These are phyloP conservation scores for Xylaria sp. DNA, from an alignment of 2,329 filamentous ascomycete species.

Conservation along the genomic window DNA sequence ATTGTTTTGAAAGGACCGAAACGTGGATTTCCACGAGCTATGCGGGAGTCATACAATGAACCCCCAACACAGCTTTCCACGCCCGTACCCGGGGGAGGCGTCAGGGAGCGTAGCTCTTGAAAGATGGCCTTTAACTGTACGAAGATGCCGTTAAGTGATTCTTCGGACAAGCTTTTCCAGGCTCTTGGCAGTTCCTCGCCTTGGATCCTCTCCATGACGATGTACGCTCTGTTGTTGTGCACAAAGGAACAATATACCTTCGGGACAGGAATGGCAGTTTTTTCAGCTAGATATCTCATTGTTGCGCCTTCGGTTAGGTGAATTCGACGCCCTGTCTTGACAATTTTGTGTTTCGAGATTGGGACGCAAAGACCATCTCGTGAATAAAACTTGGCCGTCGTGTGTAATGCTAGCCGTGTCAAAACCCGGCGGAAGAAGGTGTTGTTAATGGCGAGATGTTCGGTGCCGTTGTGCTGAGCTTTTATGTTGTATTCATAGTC, in stretches of 20 bases:
- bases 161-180: background rate
- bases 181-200: background rate
- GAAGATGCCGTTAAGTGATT: background rate
- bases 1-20: conserved; percentile 3
- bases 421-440: background rate
- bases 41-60: background rate
- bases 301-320: background rate
- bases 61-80: conserved; percentile 4
- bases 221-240: background rate
- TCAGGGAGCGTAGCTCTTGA: background rate
- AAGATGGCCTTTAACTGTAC: background rate
- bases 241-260: conserved; percentile 3
- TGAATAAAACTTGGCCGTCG: background rate
- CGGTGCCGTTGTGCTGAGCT: background rate
- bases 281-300: background rate
- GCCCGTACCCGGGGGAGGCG: background rate
- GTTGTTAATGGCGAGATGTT: conserved; percentile 3
- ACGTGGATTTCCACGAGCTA: background rate
- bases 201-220: conserved; percentile 4
- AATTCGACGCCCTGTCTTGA: background rate
- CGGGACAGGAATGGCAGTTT: background rate
- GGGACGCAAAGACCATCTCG: background rate
- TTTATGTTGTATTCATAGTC: background rate
- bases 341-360: background rate
- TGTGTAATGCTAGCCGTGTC: background rate